Percentiles rank a stretch among this genome's conserved stretches.
phyloP scores from a whole-genome alignment of 495 filamentous ascomycete genomes.

The Opeltia flavorubescens region DNA sequence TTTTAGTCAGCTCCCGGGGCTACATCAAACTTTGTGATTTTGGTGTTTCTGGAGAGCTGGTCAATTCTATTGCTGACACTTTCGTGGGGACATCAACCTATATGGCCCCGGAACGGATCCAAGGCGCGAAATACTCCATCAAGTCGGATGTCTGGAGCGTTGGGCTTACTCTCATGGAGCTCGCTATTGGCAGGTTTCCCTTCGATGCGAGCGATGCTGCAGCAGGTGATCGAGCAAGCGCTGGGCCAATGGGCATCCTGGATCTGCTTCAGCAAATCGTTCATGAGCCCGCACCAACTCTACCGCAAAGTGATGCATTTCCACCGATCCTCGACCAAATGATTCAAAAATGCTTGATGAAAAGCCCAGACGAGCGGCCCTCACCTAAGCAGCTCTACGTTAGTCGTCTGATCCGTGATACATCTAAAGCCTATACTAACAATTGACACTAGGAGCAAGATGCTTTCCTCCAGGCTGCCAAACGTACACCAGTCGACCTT shows the following conservation, averaged over 20 bases:
- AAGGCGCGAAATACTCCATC: constrained; percentile 90
- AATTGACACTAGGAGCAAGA: constrained; percentile 55
- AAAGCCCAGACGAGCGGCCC: constrained; percentile 72
- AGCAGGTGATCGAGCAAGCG: constrained; percentile 51
- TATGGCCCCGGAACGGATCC: constrained; percentile 96
- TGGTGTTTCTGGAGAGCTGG: constrained; percentile 87
- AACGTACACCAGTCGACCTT: constrained; percentile 82
- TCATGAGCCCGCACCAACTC: constrained; percentile 80
- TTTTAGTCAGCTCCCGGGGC: constrained; percentile 85
- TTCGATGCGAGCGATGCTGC: constrained; percentile 70
- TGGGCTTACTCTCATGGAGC: constrained; percentile 87
- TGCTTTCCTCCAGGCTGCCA: constrained; percentile 84
- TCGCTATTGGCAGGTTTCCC: constrained; percentile 92
- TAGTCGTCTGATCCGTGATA: constrained; percentile 9
- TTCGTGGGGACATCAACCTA: constrained; percentile 98
- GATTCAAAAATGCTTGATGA: constrained; percentile 88
- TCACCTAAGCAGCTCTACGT: constrained; percentile 75
- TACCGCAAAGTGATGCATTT: constrained; percentile 95
- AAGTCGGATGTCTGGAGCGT: constrained; percentile 99
- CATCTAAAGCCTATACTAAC: constrained; percentile 10
- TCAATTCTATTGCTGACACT: constrained; percentile 93
- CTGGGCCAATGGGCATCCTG: constrained; percentile 80
- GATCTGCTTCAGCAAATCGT: constrained; percentile 96
- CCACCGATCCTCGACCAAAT: constrained; percentile 88
- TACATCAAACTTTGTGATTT: constrained; percentile 97